Evolutionary conservation across 106 monocot species (phyloP).

Genomic region (Acanthochlamys bracteata): DNA sequence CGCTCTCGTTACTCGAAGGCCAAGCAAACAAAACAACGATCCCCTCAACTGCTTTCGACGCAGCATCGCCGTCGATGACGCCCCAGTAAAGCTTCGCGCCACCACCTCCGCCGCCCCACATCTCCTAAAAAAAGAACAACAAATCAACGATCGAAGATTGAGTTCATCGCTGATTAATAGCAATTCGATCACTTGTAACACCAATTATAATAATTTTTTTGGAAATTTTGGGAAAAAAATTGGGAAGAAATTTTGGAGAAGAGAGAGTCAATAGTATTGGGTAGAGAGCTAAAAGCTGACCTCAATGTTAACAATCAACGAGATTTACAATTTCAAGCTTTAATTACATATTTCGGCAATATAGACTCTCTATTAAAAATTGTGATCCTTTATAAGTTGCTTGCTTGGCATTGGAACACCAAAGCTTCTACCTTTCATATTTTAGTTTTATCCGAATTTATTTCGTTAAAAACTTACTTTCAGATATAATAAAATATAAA

Average conservation of each 20-base stretch:
- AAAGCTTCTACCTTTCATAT: too few species aligned
- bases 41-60: slow-evolving; percentile 21
- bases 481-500: too few species aligned
- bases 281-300: background rate
- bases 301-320: background rate
- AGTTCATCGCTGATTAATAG: background rate
- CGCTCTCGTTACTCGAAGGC: slow-evolving; percentile 70
- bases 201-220: too few species aligned
- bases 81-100: slow-evolving; percentile 57
- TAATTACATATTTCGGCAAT: too few species aligned
- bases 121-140: background rate
- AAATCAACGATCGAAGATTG: background rate
- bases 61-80: slow-evolving; percentile 14
- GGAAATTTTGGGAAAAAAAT: background rate
- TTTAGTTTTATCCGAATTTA: too few species aligned
- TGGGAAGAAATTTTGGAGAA: background rate
- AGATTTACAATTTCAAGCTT: too few species aligned
- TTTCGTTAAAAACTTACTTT: too few species aligned
- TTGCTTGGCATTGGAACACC: too few species aligned
- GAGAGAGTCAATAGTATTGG: background rate
- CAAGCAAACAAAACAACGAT: slow-evolving; percentile 83
- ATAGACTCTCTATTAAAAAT: too few species aligned
- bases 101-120: slow-evolving; percentile 15
- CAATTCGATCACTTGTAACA: background rate
- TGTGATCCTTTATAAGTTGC: too few species aligned